Conservation (phyloP, 345 rosid genomes). For the Eutrema heterophyllum region DNA sequence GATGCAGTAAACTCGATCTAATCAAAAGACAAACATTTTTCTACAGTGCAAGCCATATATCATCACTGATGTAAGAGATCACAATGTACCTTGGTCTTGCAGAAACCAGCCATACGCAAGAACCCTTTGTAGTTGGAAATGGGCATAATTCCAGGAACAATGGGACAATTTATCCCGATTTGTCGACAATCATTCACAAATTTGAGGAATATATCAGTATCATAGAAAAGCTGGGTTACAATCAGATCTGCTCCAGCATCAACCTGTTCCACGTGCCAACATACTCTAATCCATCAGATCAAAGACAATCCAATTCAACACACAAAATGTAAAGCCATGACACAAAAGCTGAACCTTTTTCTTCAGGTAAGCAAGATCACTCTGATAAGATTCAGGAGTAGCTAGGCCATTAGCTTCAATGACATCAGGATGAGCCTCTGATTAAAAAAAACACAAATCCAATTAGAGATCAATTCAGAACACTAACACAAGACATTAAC, state of each 20-base stretch:
- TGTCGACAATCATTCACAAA: constrained; percentile 91
- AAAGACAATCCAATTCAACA: not conserved
- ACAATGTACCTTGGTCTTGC: constrained; percentile 75
- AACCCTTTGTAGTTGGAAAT: constrained; percentile 92
- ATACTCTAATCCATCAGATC: constrained; percentile 7
- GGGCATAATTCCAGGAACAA: constrained; percentile 98
- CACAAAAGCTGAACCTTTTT: constrained; percentile 46
- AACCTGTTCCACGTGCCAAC: constrained; percentile 41
- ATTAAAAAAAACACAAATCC: not conserved
- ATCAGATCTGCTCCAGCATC: constrained; percentile 98
- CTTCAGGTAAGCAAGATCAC: constrained; percentile 86
- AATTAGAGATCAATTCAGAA: not conserved
- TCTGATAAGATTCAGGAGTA: constrained; percentile 62
- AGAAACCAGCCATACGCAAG: constrained; percentile 91
- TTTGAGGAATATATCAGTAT: constrained; percentile 86
- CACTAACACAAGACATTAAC: not conserved
- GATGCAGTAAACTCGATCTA: not conserved
- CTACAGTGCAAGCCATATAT: not conserved
- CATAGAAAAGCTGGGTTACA: constrained; percentile 81
- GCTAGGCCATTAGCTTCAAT: constrained; percentile 72
- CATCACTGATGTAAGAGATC: not conserved
- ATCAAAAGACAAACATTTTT: not conserved
- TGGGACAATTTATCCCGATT: constrained; percentile 80
- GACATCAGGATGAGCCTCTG: constrained; percentile 95
- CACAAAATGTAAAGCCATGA: not conserved